A percentile compares a stretch with the other conserved stretches of the same genome.
phyloP scores from a whole-genome alignment of 2,329 filamentous ascomycete species.

The Trichoderma sp. region DNA sequence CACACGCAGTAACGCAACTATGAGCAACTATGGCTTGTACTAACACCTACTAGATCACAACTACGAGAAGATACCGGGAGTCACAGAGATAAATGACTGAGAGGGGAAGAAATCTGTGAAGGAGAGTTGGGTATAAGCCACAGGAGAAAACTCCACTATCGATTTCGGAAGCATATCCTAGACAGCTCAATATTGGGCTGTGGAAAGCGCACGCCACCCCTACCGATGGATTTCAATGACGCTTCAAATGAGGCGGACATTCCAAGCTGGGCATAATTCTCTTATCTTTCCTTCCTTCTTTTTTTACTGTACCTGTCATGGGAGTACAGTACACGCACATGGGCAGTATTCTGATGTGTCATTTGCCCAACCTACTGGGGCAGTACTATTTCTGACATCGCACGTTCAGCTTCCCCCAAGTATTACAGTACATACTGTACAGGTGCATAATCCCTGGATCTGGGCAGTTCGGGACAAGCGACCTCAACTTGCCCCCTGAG shows the following conservation, averaged over 20 bases:
- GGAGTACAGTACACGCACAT: neutral
- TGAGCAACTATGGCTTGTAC: neutral
- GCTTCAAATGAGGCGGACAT: neutral
- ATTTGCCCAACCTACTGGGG: neutral
- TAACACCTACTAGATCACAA: neutral
- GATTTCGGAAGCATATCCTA: neutral
- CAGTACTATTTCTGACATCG: neutral
- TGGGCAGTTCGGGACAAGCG: neutral
- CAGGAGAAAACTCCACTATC: neutral
- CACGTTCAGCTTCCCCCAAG: neutral
- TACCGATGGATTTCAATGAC: neutral
- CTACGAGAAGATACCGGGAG: neutral
- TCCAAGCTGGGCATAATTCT: neutral
- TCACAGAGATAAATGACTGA: neutral
- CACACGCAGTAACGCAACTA: neutral
- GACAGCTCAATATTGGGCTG: neutral
- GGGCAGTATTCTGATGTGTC: neutral
- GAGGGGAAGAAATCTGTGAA: neutral
- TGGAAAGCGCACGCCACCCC: no score
- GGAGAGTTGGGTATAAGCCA: neutral
- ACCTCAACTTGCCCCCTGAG: neutral
- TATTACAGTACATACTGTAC: neutral
- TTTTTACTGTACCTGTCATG: neutral
- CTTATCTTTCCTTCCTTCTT: neutral
- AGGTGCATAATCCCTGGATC: neutral